phyloP scores from a whole-genome alignment of 192 early-diverging fungal genomes.

The Linnemannia hyalina region DNA sequence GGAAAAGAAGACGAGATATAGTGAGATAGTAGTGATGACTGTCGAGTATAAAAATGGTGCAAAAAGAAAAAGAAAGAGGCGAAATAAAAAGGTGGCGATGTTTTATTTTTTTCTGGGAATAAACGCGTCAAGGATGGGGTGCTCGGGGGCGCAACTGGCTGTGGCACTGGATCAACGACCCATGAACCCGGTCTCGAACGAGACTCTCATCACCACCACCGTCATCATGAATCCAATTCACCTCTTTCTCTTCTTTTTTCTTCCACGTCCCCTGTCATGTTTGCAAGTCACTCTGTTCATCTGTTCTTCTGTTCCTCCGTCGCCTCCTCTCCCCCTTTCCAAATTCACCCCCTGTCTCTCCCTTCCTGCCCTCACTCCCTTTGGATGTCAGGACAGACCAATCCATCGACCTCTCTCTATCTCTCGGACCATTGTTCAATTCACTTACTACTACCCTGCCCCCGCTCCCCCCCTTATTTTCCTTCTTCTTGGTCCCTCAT shows the following conservation, averaged over 20 bases:
- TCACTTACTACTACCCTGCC: constrained; percentile 2
- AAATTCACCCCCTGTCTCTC: not conserved
- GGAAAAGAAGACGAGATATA: not conserved
- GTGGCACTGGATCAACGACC: too few species aligned
- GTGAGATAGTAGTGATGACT: not conserved
- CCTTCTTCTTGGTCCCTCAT: not conserved
- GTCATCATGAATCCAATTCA: too few species aligned
- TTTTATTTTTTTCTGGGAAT: too few species aligned
- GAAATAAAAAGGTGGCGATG: not conserved
- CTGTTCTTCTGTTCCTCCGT: not conserved
- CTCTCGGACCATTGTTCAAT: not conserved
- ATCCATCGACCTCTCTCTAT: not conserved
- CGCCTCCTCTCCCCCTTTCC: not conserved
- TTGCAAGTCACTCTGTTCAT: too few species aligned
- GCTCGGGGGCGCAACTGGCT: too few species aligned
- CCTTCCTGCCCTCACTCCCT: not conserved
- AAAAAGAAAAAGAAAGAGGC: not conserved
- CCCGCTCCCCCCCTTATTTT: not conserved
- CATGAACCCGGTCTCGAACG: too few species aligned
- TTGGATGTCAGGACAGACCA: not conserved
- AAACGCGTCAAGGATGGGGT: too few species aligned
- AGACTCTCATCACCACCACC: too few species aligned
- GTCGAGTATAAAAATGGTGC: too few species aligned
- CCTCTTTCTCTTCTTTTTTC: not conserved
- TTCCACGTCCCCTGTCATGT: too few species aligned